Conservation (phyloP, 306 rosid species). For the Cicer arietinum region DNA sequence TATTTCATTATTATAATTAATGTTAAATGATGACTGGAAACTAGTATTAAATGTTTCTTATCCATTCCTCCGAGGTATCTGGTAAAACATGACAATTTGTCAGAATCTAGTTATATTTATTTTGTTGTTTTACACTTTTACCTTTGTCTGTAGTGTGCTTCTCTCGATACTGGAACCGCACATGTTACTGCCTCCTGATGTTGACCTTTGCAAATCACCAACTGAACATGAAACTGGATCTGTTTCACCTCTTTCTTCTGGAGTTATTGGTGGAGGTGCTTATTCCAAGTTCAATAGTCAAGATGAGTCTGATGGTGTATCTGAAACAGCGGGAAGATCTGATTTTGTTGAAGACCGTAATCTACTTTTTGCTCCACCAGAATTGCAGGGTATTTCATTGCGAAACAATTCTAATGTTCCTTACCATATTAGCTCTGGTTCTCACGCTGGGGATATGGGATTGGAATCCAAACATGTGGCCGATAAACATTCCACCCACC, state of each 20-base stretch:
- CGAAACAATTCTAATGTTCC: slow-evolving; percentile 56
- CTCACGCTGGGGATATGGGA: slow-evolving; percentile 53
- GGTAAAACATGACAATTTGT: slow-evolving; percentile 22
- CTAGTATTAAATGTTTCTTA: slow-evolving; percentile 9
- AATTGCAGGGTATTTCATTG: slow-evolving; percentile 61
- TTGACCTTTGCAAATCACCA: slow-evolving; percentile 75
- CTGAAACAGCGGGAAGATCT: slow-evolving; percentile 58
- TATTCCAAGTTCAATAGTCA: slow-evolving; percentile 60
- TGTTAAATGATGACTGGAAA: slow-evolving; percentile 20
- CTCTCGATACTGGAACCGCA: slow-evolving; percentile 90
- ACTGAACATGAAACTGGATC: slow-evolving; percentile 56
- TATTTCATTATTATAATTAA: slow-evolving; percentile 17
- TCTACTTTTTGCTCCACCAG: slow-evolving; percentile 76
- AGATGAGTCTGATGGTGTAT: slow-evolving; percentile 68
- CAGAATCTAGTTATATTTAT: slow-evolving; percentile 30
- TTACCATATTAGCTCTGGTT: slow-evolving; percentile 53
- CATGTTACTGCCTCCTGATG: slow-evolving; percentile 85
- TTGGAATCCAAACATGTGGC: slow-evolving; percentile 57
- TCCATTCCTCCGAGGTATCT: slow-evolving; percentile 24
- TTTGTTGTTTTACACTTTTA: slow-evolving; percentile 31
- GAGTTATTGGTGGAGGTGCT: slow-evolving; percentile 52
- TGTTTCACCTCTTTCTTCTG: slow-evolving; percentile 55
- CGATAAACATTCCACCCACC: slow-evolving; percentile 50
- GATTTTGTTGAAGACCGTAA: slow-evolving; percentile 70
- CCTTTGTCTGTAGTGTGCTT: slow-evolving; percentile 69